These are phyloP conservation scores for Euphrasia arctica DNA, from an alignment of 305 asterid species.

Conservation along the genomic window DNA sequence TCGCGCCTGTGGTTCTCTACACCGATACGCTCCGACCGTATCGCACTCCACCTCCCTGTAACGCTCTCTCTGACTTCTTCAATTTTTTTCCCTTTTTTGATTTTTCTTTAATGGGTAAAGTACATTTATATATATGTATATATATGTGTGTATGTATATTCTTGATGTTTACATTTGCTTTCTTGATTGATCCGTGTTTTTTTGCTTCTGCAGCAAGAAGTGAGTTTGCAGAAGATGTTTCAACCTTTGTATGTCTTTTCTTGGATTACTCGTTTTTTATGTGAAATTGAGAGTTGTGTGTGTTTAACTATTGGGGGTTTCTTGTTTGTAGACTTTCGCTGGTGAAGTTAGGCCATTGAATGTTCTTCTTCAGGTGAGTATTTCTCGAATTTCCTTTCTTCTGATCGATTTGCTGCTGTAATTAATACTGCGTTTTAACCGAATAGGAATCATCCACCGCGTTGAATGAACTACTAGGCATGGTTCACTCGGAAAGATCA, in stretches of 20 bases:
- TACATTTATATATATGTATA: too few relatives aligned
- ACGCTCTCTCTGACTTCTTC: conserved; percentile 23
- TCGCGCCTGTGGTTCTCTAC: conserved; percentile 78
- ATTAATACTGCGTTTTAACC: background rate
- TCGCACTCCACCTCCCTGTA: conserved; percentile 60
- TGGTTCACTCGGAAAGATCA: conserved; percentile 47
- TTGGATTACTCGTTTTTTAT: background rate
- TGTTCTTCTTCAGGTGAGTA: conserved; percentile 75
- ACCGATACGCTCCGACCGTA: conserved; percentile 61
- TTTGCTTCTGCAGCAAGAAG: conserved; percentile 41
- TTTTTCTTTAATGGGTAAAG: background rate
- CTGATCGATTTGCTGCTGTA: conserved; percentile 21
- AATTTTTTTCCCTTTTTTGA: background rate
- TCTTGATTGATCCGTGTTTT: too few relatives aligned
- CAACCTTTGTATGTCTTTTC: conserved; percentile 58
- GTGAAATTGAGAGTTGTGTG: conserved; percentile 1
- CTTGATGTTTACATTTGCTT: too few relatives aligned
- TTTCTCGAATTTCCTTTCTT: conserved; percentile 23
- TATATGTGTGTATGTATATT: too few relatives aligned
- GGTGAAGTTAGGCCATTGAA: conserved; percentile 72
- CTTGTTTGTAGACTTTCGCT: conserved; percentile 55
- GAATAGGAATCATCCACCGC: conserved; percentile 55
- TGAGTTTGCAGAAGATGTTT: conserved; percentile 64
- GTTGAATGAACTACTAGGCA: conserved; percentile 61
- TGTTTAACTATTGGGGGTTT: conserved; percentile 14